Evolutionary conservation across 2,329 filamentous ascomycete species (phyloP).

Genomic region (Didymosphaeria variabile): DNA sequence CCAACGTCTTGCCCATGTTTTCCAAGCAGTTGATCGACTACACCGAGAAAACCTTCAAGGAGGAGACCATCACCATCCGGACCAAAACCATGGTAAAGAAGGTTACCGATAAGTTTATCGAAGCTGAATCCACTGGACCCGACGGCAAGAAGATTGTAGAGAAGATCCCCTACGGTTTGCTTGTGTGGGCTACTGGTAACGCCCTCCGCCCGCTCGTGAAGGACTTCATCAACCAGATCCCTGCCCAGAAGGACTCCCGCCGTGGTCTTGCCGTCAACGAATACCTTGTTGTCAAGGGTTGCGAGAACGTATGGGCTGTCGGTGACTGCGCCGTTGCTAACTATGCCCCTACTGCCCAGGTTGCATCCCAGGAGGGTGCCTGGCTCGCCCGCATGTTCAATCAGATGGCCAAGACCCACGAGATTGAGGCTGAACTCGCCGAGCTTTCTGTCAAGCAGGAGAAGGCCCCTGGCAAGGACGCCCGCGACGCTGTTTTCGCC

Average conservation of each 20-base stretch:
- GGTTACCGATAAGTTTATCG: conserved; percentile 90
- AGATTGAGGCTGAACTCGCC: conserved; percentile 78
- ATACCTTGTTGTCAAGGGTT: conserved; percentile 96
- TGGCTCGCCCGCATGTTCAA: conserved; percentile 98
- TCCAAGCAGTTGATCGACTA: conserved; percentile 99
- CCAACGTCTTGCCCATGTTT: conserved; percentile 97
- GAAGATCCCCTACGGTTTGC: conserved; percentile 88
- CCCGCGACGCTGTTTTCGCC: conserved; percentile 66
- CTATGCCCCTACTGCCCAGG: conserved; percentile 97
- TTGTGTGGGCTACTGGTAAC: conserved; percentile 99
- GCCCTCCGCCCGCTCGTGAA: conserved; percentile 87
- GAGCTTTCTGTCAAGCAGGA: conserved; percentile 69
- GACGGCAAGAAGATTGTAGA: conserved; percentile 86
- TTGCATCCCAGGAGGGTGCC: conserved; percentile 91
- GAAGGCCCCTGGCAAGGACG: conserved; percentile 72
- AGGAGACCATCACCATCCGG: conserved; percentile 96
- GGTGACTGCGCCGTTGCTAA: conserved; percentile 97
- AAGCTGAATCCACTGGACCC: conserved; percentile 83
- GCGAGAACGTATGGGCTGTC: conserved; percentile 97
- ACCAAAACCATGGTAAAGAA: conserved; percentile 99
- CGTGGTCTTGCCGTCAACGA: conserved; percentile 97
- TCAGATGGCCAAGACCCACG: conserved; percentile 95
- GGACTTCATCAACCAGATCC: conserved; percentile 90
- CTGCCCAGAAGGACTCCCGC: conserved; percentile 92
- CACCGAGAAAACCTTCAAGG: conserved; percentile 98